phyloP scores from a whole-genome alignment of 371 early-diverging fungal genomes.

The Cokeromyces recurvatus region DNA sequence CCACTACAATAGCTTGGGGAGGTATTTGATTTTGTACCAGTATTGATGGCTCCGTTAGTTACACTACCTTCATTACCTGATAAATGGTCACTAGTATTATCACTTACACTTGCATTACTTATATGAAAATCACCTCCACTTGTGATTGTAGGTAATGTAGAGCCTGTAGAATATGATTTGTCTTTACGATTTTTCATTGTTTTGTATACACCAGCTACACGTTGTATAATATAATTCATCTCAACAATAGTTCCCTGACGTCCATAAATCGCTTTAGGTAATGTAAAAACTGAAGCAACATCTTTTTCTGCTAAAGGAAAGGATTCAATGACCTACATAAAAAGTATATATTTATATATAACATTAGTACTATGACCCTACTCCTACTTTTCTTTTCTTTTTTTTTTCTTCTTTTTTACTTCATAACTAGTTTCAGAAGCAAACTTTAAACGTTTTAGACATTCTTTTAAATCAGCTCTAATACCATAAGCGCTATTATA shows the following conservation, averaged over 20 bases:
- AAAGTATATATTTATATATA: neutral
- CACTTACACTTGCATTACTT: slow-evolving; percentile 16
- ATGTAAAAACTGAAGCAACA: slow-evolving; percentile 40
- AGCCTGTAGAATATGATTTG: slow-evolving; percentile 9
- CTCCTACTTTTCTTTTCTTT: too few relatives aligned
- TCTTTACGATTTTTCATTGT: slow-evolving; percentile 10
- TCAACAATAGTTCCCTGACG: slow-evolving; percentile 32
- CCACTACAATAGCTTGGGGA: slow-evolving; percentile 33
- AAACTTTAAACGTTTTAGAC: slow-evolving; percentile 29
- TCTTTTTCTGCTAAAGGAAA: slow-evolving; percentile 40
- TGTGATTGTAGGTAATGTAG: slow-evolving; percentile 15
- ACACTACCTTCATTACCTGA: slow-evolving; percentile 5
- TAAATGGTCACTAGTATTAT: slow-evolving; percentile 6
- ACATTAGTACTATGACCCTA: neutral
- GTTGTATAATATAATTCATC: slow-evolving; percentile 33
- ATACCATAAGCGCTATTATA: slow-evolving; percentile 55
- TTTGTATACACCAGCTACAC: slow-evolving; percentile 28
- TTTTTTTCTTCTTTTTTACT: slow-evolving; percentile 10
- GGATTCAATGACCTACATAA: slow-evolving; percentile 25
- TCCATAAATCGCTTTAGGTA: slow-evolving; percentile 41
- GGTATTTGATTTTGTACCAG: slow-evolving; percentile 20
- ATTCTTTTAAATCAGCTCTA: slow-evolving; percentile 48
- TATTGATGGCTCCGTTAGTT: neutral
- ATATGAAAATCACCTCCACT: slow-evolving; percentile 8
- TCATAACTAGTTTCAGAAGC: slow-evolving; percentile 25